phyloP scores from a whole-genome alignment of 2,329 filamentous ascomycete genomes.

The Penicillium fuscoglaucum region DNA sequence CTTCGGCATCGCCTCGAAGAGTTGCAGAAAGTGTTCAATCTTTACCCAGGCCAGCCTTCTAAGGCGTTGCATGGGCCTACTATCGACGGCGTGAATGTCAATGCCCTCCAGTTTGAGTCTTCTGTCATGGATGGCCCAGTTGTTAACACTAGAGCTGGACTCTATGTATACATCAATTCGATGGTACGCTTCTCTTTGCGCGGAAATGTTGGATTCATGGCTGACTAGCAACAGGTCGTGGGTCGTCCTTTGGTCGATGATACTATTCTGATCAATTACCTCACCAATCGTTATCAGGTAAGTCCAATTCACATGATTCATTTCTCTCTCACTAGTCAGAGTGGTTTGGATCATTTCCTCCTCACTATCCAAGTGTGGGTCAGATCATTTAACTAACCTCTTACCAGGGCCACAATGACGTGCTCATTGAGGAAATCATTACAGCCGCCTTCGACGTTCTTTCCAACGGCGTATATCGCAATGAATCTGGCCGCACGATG shows the following conservation, averaged over 20 bases:
- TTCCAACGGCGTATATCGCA: slow-evolving; percentile 78
- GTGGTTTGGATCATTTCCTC: neutral
- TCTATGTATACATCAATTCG: slow-evolving; percentile 84
- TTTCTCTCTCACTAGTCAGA: neutral
- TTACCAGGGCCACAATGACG: slow-evolving; percentile 69
- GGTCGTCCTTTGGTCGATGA: slow-evolving; percentile 84
- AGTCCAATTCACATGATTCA: slow-evolving; percentile 14
- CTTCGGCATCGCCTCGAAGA: slow-evolving; percentile 42
- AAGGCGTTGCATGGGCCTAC: slow-evolving; percentile 46
- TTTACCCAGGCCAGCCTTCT: slow-evolving; percentile 45
- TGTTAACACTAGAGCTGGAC: slow-evolving; percentile 73
- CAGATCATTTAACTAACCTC: neutral
- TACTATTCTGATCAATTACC: slow-evolving; percentile 70
- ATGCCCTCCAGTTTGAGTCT: slow-evolving; percentile 54
- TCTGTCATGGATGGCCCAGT: slow-evolving; percentile 65
- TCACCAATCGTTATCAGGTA: slow-evolving; percentile 83
- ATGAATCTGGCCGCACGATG: slow-evolving; percentile 59
- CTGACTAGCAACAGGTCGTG: slow-evolving; percentile 62
- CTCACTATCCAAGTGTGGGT: neutral
- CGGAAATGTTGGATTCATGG: neutral
- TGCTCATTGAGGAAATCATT: slow-evolving; percentile 77
- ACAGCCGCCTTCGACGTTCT: slow-evolving; percentile 87
- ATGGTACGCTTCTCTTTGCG: slow-evolving; percentile 52
- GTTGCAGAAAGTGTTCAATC: slow-evolving; percentile 44
- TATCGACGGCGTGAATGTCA: slow-evolving; percentile 45